Base-by-base conservation (phyloP, 345 rosid species). In the Conringia planisiliqua region DNA sequence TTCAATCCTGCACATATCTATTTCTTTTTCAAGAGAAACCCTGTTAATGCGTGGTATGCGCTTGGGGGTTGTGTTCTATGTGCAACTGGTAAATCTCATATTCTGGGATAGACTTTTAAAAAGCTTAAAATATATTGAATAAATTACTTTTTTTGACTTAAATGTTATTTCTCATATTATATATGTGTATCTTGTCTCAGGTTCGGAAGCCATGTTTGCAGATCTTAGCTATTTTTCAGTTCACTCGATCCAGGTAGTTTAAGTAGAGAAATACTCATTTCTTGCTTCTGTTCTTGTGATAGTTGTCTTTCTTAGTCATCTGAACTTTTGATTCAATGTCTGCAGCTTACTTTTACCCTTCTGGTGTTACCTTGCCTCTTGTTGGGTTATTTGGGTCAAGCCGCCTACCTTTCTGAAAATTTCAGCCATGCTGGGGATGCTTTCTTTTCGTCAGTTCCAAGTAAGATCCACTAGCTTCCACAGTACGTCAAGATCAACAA, bases 171-270 rank as follows among this genome's bases (percentile, higher is more conserved):
- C 68, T 78, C 57, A 58, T 72, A 55, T 11, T 52, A 36, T 74
- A 71, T 62, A 77, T 70, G 22, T 69, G 74, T 68, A 42, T 42
- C 54, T 38, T 73, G 51, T 79, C 82, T 71, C 82, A 95, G 99
- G 99, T 66, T 92, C 99, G 51, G 99, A 95, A 86, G 99, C 96
- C 71, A 92, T 95, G 98, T 95, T 95, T 83, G 99, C 99, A 71
- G 98, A 95, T 84, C 97, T 95, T 83, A 90, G 98, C 84, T 95
- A 89, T 76, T 92, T 95, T 73, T 83, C 98, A 35, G 98, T 95
- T 51, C 91, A 86, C 76, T 95, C 99, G 22, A 78, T 95, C 80
- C 98, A 95, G 99, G 99, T 95, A 85, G 76, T 75, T 79, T 66
- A 71, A 69, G 77, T 59, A 66, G 66, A 68, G 32, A 44, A 12